Evolutionary conservation across 805 yeast species (phyloP).

Genomic region (Peterozyma xylosa): DNA sequence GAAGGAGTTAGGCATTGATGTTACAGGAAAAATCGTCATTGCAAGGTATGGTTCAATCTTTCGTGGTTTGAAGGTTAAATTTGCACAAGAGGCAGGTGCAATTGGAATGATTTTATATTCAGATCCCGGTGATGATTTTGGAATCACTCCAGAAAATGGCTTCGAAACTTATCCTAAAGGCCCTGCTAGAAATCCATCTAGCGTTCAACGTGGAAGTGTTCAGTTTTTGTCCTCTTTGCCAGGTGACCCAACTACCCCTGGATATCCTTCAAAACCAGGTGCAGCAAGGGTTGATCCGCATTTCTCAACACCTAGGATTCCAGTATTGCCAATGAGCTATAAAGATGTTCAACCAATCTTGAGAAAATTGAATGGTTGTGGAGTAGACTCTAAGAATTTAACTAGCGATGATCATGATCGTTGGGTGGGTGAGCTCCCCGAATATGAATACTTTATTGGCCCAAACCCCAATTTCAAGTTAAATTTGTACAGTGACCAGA

Average conservation of each 20-base stretch:
- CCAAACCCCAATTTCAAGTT: conserved; percentile 39
- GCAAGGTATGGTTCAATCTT: conserved; percentile 54
- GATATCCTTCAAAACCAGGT: conserved; percentile 35
- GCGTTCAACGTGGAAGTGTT: conserved; percentile 57
- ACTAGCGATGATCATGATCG: conserved; percentile 2
- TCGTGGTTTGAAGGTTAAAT: conserved; percentile 62
- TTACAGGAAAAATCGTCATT: conserved; percentile 46
- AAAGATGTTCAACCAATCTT: conserved; percentile 49
- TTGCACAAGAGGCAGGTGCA: conserved; percentile 60
- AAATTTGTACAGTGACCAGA: conserved; percentile 54
- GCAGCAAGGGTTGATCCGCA: conserved; percentile 37
- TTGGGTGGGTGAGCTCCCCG: conserved; percentile 38
- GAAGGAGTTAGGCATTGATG: conserved; percentile 29
- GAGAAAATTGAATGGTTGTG: conserved; percentile 45
- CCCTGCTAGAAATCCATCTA: conserved; percentile 61
- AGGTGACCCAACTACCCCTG: conserved; percentile 67
- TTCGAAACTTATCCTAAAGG: conserved; percentile 55
- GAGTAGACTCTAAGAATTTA: conserved; percentile 24
- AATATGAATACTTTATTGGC: conserved; percentile 47
- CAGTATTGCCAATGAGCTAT: conserved; percentile 53
- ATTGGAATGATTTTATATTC: conserved; percentile 48
- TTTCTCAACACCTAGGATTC: conserved; percentile 47
- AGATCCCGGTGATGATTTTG: conserved; percentile 32
- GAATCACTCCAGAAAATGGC: conserved; percentile 38
- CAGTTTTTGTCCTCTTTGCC: conserved; percentile 22